A percentile compares a stretch with the other conserved stretches of the same genome.
Evolutionary conservation across 2,329 filamentous ascomycete species (phyloP).

Genomic region (Fusarium sp.): DNA sequence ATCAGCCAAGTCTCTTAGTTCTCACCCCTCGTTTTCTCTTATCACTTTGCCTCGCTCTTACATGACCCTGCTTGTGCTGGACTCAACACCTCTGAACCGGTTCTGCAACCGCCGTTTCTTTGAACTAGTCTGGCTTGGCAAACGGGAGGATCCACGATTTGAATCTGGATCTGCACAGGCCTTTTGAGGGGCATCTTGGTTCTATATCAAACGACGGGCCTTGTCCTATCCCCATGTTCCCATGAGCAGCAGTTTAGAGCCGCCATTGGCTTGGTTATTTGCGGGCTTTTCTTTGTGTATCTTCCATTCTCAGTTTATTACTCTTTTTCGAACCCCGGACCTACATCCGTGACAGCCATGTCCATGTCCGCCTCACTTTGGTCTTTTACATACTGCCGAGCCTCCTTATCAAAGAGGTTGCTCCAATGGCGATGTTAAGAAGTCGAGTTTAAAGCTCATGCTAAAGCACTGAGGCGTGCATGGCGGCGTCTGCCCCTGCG

Average conservation of each 20-base stretch:
- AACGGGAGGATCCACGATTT: constrained; percentile 1
- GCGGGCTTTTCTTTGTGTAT: neutral
- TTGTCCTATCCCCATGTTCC: constrained; percentile 26
- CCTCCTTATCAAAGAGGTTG: constrained; percentile 22
- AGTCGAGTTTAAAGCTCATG: constrained; percentile 20
- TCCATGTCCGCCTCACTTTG: constrained; percentile 19
- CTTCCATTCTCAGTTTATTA: neutral
- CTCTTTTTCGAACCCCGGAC: neutral
- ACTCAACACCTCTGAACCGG: neutral
- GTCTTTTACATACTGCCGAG: constrained; percentile 9
- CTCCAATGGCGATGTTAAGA: constrained; percentile 15
- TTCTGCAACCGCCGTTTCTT: neutral
- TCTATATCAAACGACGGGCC: constrained; percentile 22
- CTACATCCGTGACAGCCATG: constrained; percentile 16
- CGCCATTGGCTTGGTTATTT: constrained; percentile 31
- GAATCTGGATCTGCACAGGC: constrained; percentile 27
- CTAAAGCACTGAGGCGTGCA: constrained; percentile 17
- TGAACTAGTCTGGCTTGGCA: neutral
- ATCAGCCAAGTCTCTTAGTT: neutral
- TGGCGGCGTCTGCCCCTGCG: constrained; percentile 26
- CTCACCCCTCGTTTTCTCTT: constrained; percentile 1
- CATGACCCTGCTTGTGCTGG: neutral
- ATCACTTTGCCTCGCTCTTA: constrained; percentile 7
- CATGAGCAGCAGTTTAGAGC: constrained; percentile 26
- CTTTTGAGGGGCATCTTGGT: constrained; percentile 30